Conservation (phyloP, 1,139 yeast genomes). For the Geotrichum klebahnii region DNA sequence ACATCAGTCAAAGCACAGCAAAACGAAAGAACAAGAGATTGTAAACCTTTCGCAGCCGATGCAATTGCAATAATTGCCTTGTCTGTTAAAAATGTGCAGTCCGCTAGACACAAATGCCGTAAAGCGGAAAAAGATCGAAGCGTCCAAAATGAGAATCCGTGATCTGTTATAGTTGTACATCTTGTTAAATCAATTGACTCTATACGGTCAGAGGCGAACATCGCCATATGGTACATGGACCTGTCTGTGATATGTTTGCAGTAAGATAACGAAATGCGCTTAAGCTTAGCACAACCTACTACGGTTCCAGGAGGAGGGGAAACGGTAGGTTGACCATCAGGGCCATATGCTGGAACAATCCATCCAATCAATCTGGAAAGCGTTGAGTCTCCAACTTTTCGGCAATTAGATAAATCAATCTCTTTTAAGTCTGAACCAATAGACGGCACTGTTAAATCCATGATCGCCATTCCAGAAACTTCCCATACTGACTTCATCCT, state of each 20-base stretch:
- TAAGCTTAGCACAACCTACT: constrained; percentile 58
- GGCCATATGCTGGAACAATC: constrained; percentile 31
- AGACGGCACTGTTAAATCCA: constrained; percentile 66
- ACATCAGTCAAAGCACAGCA: constrained; percentile 72
- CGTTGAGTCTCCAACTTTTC: constrained; percentile 68
- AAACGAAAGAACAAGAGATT: constrained; percentile 58
- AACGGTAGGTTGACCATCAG: constrained; percentile 21
- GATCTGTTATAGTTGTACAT: constrained; percentile 73
- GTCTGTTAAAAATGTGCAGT: constrained; percentile 71
- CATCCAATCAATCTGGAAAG: constrained; percentile 63
- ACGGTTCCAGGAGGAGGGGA: constrained; percentile 24
- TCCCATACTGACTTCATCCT: constrained; percentile 74
- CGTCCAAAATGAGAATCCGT: constrained; percentile 66
- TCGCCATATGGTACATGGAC: constrained; percentile 59
- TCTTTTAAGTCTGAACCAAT: constrained; percentile 58
- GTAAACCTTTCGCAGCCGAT: constrained; percentile 55
- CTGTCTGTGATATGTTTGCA: constrained; percentile 71
- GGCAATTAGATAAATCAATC: constrained; percentile 65
- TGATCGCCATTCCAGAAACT: constrained; percentile 71
- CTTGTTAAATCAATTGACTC: constrained; percentile 61
- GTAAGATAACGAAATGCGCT: constrained; percentile 56
- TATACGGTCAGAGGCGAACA: constrained; percentile 53
- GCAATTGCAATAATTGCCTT: constrained; percentile 59
- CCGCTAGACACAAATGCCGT: constrained; percentile 53
- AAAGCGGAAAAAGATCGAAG: constrained; percentile 52